Conservation (phyloP, 2,329 filamentous ascomycete genomes). For the Penicillium polonicum region DNA sequence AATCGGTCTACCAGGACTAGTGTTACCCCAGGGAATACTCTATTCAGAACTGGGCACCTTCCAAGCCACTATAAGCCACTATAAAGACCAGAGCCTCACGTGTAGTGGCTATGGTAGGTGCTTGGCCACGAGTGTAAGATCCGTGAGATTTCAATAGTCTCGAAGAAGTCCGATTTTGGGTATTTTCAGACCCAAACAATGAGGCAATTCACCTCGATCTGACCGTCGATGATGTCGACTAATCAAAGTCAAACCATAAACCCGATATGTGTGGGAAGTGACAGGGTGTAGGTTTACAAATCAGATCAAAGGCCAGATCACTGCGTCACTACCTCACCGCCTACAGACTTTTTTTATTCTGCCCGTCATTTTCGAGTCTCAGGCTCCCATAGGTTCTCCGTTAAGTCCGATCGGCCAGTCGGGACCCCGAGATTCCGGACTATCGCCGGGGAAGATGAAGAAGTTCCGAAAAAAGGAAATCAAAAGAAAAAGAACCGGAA, state of each 20-base stretch:
- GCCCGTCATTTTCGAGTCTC: neutral
- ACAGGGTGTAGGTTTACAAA: neutral
- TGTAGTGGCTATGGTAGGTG: neutral
- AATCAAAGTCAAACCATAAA: neutral
- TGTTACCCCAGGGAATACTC: neutral
- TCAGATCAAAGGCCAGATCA: neutral
- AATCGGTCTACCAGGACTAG: neutral
- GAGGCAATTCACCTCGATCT: conserved; percentile 1
- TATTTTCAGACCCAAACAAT: conserved; percentile 10
- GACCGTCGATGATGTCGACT: neutral
- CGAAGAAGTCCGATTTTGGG: conserved; percentile 3
- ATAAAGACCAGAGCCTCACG: neutral
- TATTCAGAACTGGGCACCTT: neutral
- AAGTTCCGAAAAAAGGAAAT: conserved; percentile 23
- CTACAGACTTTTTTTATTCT: neutral
- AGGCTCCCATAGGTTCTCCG: neutral
- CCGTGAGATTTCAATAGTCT: neutral
- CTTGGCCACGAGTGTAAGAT: neutral
- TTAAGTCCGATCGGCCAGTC: conserved; percentile 5
- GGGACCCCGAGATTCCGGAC: conserved; percentile 15
- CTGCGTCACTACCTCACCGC: neutral
- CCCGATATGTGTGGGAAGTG: neutral
- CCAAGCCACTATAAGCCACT: neutral
- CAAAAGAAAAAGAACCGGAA: conserved; percentile 29
- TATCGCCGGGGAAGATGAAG: conserved; percentile 2